Evolutionary conservation across 2,329 filamentous ascomycete genomes (phyloP).

Genomic region (Mollisia scopiformis): DNA sequence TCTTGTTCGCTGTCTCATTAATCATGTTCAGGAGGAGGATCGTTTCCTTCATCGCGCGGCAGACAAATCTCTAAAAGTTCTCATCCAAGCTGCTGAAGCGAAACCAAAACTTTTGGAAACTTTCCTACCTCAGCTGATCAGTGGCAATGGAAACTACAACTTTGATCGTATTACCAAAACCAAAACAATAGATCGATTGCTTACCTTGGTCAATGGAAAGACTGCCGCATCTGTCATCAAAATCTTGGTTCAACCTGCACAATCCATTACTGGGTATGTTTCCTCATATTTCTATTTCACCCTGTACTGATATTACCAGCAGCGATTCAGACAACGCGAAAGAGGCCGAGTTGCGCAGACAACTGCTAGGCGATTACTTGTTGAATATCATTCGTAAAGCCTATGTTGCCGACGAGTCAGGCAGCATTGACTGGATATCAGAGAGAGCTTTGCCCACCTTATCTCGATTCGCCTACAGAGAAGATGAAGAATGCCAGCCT

Average conservation of each 20-base stretch:
- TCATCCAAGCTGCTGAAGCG: constrained; percentile 66
- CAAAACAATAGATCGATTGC: constrained; percentile 70
- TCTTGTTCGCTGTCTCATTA: constrained; percentile 78
- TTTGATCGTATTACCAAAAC: constrained; percentile 87
- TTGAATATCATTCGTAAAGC: constrained; percentile 33
- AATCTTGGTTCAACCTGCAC: constrained; percentile 49
- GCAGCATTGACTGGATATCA: constrained; percentile 28
- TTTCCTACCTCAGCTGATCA: constrained; percentile 70
- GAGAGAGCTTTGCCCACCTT: constrained; percentile 39
- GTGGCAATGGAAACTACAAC: constrained; percentile 70
- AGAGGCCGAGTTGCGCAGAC: constrained; percentile 35
- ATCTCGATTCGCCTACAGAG: constrained; percentile 57
- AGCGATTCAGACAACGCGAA: constrained; percentile 23
- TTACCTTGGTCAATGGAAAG: constrained; percentile 25
- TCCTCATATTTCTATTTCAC: not conserved
- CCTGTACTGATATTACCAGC: constrained; percentile 15
- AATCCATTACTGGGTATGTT: constrained; percentile 39
- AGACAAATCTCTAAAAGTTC: constrained; percentile 71
- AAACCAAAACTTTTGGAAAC: constrained; percentile 61
- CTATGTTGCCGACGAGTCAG: constrained; percentile 26
- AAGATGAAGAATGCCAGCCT: constrained; percentile 43
- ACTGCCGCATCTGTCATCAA: constrained; percentile 46
- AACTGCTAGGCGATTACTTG: constrained; percentile 37
- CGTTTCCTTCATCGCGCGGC: constrained; percentile 81
- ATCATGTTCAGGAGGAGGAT: constrained; percentile 78